Percentiles rank a stretch among this genome's conserved stretches.
phyloP scores from a whole-genome alignment of 768 basidiomycete genomes.

The Gloeophyllum trabeum region DNA sequence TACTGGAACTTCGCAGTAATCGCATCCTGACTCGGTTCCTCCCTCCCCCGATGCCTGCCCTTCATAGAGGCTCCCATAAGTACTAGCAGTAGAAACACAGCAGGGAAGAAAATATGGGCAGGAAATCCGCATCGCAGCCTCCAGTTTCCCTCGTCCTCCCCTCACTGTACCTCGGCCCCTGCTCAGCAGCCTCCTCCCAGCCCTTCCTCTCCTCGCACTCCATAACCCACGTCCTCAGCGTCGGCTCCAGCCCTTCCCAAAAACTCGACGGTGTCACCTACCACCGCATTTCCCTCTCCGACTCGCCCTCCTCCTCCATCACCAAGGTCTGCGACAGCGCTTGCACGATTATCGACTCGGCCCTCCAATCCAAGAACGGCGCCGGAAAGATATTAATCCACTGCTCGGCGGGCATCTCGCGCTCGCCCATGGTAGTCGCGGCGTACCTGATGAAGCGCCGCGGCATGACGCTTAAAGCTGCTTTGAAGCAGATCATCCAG shows the following conservation, averaged over 20 bases:
- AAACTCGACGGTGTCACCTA: constrained; percentile 21
- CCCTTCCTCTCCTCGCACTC: constrained; percentile 20
- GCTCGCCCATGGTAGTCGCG: constrained; percentile 29
- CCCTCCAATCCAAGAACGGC: constrained; percentile 7
- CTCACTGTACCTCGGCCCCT: constrained; percentile 28
- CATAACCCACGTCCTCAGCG: constrained; percentile 30
- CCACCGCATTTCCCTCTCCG: constrained; percentile 25
- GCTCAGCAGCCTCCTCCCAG: constrained; percentile 24
- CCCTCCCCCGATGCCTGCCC: no score
- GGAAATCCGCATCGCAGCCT: no score
- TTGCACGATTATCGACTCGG: constrained; percentile 18
- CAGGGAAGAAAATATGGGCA: no score
- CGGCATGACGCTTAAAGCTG: constrained; percentile 24
- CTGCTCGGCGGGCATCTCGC: constrained; percentile 32
- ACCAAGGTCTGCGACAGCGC: constrained; percentile 16
- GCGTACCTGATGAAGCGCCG: constrained; percentile 28
- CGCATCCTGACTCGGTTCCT: no score
- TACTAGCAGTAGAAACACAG: no score
- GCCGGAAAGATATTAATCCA: constrained; percentile 28
- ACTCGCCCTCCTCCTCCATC: constrained; percentile 21
- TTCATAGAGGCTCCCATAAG: no score
- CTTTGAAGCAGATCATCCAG: constrained; percentile 22
- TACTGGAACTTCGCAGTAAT: no score
- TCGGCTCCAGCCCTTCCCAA: constrained; percentile 22
- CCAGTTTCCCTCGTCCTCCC: constrained; percentile 13